Base-by-base conservation (phyloP, 1,284 basidiomycete genomes). In the Heterobasidion parviporum region DNA sequence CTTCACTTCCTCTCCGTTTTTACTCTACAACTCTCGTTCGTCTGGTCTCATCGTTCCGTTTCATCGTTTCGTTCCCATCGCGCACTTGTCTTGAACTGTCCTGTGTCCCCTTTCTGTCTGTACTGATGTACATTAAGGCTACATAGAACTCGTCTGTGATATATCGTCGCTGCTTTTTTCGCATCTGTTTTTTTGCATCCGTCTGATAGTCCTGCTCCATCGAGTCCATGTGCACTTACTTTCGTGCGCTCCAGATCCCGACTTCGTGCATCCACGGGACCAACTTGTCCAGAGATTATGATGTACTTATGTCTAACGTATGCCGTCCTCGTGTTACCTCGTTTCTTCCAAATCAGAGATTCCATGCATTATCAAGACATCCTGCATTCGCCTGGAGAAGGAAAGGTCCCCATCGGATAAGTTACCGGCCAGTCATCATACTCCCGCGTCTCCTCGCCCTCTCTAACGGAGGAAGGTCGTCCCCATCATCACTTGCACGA, bases 401-500 rank as follows among this genome's bases (percentile, higher is more conserved):
- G 26, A 26, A 26, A 26, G 26, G 26, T 26, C 5, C 26, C 4
- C 26, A 26, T 26, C 26, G 26, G 26, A 26, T 26, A 26, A 26
- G 38, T n/a, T 41, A 41, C 6, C 38, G 38, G 38, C 38, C 7
- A n/a, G 56, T 53, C 52, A 74, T 57, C 62, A 72, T 67, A 58
- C 70, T 76, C 61, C 73, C 71, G n/a, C 78, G 69, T 58, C 74
- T 68, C 51, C 82, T 72, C 43, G 81, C 82, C 58, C 73, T 74
- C 64, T 85, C 82, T 54, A 85, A 69, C 6, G 82, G 82, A 1
- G 82, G 72, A 35, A 85, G 56, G 56, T 78, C 75, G 16, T 76
- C 78, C 33, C 78, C 77, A 18, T 65, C 61, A 18, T 51, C 49
- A n/a, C 48, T 41, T 38, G 59, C 52, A 16, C 57, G 54, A 20